Conservation (phyloP, 148 eudicot species). For the Diospyros lotus region DNA sequence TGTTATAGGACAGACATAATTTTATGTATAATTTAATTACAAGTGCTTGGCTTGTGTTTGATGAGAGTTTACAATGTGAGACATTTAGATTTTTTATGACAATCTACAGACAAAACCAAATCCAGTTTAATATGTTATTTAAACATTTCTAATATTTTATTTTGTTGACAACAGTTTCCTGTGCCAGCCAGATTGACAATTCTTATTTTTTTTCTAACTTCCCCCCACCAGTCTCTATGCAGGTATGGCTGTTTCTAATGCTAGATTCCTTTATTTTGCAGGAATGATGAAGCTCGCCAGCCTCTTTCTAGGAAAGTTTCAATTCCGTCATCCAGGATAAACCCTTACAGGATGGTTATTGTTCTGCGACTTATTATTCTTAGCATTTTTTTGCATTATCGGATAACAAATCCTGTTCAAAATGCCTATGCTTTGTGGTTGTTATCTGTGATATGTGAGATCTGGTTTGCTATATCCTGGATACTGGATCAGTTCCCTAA, state of each 20-base stretch:
- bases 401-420: slow-evolving; percentile 79
- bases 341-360: slow-evolving; percentile 93
- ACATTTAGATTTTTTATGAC: too few species aligned
- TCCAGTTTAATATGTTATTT: too few species aligned
- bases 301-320: slow-evolving; percentile 96
- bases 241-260: neutral
- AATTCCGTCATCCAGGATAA: slow-evolving; percentile 78
- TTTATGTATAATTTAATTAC: neutral
- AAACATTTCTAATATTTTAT: too few species aligned
- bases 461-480: slow-evolving; percentile 88
- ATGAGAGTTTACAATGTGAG: too few species aligned
- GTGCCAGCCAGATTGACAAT: neutral
- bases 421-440: slow-evolving; percentile 70
- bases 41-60: slow-evolving; percentile 5
- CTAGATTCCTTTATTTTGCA: slow-evolving; percentile 31
- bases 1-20: neutral
- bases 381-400: slow-evolving; percentile 83
- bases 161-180: neutral
- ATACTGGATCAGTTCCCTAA: slow-evolving; percentile 92
- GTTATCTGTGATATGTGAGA: slow-evolving; percentile 80
- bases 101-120: too few species aligned
- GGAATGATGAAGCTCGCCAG: slow-evolving; percentile 94
- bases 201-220: neutral
- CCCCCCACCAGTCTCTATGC: neutral
- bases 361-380: slow-evolving; percentile 79